phyloP scores from a whole-genome alignment of 129 eudicot genomes.

The Sambucus nigra region DNA sequence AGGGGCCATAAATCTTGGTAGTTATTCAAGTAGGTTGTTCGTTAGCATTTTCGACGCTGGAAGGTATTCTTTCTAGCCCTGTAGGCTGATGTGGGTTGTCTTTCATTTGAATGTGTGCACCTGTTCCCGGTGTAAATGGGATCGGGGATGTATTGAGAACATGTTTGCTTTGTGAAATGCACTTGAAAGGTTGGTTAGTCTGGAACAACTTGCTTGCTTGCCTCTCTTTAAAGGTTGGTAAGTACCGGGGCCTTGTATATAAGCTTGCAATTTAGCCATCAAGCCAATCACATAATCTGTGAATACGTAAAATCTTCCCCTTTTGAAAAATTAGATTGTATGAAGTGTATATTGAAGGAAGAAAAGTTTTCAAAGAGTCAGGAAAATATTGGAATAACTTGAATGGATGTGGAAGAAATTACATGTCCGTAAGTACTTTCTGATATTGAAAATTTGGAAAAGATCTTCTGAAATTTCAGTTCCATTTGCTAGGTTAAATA shows the following conservation, averaged over 20 bases:
- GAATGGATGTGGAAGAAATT: neutral
- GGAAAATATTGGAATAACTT: neutral
- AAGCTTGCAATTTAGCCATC: neutral
- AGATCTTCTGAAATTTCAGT: neutral
- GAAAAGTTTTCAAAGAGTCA: neutral
- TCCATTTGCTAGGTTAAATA: neutral
- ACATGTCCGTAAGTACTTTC: neutral
- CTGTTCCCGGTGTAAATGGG: neutral
- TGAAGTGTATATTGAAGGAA: neutral
- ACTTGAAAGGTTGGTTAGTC: neutral
- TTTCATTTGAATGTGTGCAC: neutral
- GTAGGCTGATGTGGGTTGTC: no score
- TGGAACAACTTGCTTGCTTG: neutral
- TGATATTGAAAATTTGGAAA: neutral
- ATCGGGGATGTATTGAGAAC: neutral
- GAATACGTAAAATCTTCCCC: neutral
- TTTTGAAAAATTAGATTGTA: neutral
- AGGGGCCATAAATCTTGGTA: no score
- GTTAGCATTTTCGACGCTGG: no score
- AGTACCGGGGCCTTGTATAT: neutral
- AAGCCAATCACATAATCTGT: neutral
- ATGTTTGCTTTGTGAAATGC: neutral
- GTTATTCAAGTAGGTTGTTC: no score
- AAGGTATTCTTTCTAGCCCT: no score
- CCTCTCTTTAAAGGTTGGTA: neutral